These are phyloP conservation scores for Trichoderma cornu-damae DNA, from an alignment of 2,329 filamentous ascomycete species.

Conservation along the genomic window DNA sequence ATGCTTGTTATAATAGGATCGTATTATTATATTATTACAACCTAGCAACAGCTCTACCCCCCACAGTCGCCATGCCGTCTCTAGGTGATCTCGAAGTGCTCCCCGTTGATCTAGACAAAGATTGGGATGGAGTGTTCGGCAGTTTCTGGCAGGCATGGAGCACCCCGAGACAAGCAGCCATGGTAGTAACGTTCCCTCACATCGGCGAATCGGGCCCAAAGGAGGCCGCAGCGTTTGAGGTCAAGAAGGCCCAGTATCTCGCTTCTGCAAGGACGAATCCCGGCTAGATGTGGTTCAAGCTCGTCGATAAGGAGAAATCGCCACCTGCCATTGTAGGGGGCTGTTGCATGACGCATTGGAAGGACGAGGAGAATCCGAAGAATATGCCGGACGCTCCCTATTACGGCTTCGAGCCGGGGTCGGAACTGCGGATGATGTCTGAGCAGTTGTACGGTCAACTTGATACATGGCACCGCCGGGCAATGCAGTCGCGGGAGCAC, in stretches of 20 bases:
- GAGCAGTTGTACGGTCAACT: conserved; percentile 3
- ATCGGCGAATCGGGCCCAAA: conserved; percentile 1
- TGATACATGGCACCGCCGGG: neutral
- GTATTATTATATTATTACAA: neutral
- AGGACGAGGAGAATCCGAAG: neutral
- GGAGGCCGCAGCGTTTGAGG: neutral
- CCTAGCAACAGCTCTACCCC: neutral
- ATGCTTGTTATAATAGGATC: too few relatives aligned
- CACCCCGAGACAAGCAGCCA: neutral
- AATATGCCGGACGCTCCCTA: neutral
- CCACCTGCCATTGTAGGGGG: neutral
- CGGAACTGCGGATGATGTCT: neutral
- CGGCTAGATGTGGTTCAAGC: conserved; percentile 4
- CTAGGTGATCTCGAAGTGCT: neutral
- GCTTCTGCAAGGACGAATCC: neutral
- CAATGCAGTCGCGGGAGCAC: neutral
- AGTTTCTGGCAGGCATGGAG: conserved; percentile 10
- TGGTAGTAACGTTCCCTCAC: conserved; percentile 9
- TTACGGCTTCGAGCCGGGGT: neutral
- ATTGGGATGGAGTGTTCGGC: conserved; percentile 4
- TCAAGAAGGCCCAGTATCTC: neutral
- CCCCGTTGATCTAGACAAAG: neutral
- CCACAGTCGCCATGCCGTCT: neutral
- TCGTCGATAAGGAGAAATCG: neutral
- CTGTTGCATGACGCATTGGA: neutral